phyloP scores from a whole-genome alignment of 148 eudicot species.

The Vaccinium darrowii region DNA sequence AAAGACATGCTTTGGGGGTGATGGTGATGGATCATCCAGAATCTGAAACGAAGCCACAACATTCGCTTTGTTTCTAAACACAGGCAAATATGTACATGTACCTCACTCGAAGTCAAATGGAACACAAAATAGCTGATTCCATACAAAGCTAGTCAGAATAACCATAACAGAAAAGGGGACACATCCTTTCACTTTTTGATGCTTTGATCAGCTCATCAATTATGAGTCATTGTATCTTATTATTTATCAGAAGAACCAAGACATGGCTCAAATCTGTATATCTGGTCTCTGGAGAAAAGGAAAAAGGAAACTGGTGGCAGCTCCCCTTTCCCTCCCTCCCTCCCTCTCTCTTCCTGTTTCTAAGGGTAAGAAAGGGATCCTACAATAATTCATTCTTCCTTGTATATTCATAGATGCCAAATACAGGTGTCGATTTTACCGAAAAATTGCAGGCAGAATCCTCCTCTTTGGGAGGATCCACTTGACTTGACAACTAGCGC shows the following conservation, averaged over 20 bases:
- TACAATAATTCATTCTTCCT: neutral
- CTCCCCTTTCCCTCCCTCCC: neutral
- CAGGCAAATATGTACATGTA: neutral
- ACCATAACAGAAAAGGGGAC: neutral
- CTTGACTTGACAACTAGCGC: neutral
- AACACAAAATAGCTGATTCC: neutral
- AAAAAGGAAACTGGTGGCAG: neutral
- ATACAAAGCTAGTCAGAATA: neutral
- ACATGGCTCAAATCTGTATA: neutral
- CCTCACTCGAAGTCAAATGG: neutral
- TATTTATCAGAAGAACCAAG: neutral
- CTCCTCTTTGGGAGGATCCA: no score
- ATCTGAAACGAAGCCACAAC: slow-evolving; percentile 45
- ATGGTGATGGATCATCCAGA: slow-evolving; percentile 93
- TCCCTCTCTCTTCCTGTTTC: neutral
- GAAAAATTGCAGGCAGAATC: no score
- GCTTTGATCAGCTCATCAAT: neutral
- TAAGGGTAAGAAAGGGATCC: neutral
- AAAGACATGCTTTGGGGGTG: slow-evolving; percentile 60
- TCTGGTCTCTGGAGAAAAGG: neutral
- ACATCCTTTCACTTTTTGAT: neutral
- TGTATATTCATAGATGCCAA: neutral
- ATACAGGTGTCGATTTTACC: neutral
- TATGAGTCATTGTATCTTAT: neutral
- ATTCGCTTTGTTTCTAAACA: slow-evolving; percentile 6